Base-by-base conservation (phyloP, 1,139 yeast species). In the Debaryomycetaceae sp. region DNA sequence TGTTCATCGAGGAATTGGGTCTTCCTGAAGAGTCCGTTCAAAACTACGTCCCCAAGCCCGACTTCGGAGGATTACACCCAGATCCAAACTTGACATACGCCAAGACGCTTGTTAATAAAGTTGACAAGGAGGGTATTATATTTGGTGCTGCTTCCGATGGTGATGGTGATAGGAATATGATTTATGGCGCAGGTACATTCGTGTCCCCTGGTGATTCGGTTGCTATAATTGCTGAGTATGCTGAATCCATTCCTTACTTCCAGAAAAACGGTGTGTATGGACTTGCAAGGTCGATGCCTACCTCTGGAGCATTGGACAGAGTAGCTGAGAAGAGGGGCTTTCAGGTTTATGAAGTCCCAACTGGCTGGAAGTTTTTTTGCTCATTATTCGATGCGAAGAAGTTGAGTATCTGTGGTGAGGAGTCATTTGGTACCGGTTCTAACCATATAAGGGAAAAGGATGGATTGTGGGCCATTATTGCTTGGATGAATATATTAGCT, bases 101-200 rank as follows among this genome's bases (percentile, higher is more conserved):
- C 9, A 82, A 80, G 53, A 81, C 96, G 11, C 76, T 93, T 52
- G 99, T 93, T 27, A 87, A 82, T 42, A 78, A 80, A 53, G 99
- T 93, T 11, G 97, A 93, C 62, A 64, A 69, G 27, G 86, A 86
- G 50, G 71, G 80, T 48, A 87, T 91, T 54, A 89, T 95, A 6
- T 91, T 93, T 66, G 99, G 99, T 53, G 99, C 99, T 36, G 99
- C 99, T 6, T 86, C 96, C 14, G 99, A 93, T 63, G 99, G 99
- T 66, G 99, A 93, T 62, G 99, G 99, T 65, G 99, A 93, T 66
- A 82, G 99, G 70, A 93, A 93, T 67, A 93, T 93, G 99, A 95
- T 93, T 59, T 93, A 93, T 66, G 99, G 99, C 49, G 91, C 91
- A 37, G 87, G 88, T 43, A 81, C 98, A 1, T 95, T 93, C 68